Evolutionary conservation across 768 basidiomycete genomes (phyloP).

Genomic region (Podaxis sp.): DNA sequence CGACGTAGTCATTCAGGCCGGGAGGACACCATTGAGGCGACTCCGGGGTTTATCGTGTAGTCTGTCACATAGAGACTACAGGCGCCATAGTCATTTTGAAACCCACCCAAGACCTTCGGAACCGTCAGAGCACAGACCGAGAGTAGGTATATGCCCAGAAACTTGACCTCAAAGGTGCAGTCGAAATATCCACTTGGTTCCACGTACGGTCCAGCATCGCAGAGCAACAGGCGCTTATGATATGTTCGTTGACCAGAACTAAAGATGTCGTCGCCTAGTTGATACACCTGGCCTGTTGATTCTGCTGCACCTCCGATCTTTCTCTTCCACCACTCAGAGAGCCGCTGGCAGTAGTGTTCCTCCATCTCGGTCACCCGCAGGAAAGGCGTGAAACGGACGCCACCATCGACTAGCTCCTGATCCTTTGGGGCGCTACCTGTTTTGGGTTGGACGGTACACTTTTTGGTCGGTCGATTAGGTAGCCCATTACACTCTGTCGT

Average conservation of each 20-base stretch:
- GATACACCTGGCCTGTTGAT: conserved; percentile 1
- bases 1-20: conserved; percentile 35
- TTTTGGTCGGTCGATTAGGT: neutral
- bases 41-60: conserved; percentile 43
- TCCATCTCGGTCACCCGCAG: neutral
- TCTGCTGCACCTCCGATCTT: neutral
- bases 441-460: neutral
- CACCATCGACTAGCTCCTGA: neutral
- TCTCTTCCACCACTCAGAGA: conserved; percentile 9
- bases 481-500: conserved; percentile 1
- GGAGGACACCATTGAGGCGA: conserved; percentile 41
- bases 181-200: conserved; percentile 52
- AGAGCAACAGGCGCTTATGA: conserved; percentile 40
- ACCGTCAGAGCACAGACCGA: neutral
- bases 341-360: conserved; percentile 7
- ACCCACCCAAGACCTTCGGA: conserved; percentile 44
- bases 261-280: neutral
- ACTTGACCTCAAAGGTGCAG: conserved; percentile 53
- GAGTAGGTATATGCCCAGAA: neutral
- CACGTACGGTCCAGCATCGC: conserved; percentile 42
- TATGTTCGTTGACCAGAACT: neutral
- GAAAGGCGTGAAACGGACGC: conserved; percentile 1
- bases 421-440: neutral
- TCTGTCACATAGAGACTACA: conserved; percentile 62
- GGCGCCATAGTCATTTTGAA: conserved; percentile 31